A percentile compares a stretch with the other conserved stretches of the same genome.
Evolutionary conservation across 2,329 filamentous ascomycete genomes (phyloP).

Genomic region (Claviceps lovelessii): DNA sequence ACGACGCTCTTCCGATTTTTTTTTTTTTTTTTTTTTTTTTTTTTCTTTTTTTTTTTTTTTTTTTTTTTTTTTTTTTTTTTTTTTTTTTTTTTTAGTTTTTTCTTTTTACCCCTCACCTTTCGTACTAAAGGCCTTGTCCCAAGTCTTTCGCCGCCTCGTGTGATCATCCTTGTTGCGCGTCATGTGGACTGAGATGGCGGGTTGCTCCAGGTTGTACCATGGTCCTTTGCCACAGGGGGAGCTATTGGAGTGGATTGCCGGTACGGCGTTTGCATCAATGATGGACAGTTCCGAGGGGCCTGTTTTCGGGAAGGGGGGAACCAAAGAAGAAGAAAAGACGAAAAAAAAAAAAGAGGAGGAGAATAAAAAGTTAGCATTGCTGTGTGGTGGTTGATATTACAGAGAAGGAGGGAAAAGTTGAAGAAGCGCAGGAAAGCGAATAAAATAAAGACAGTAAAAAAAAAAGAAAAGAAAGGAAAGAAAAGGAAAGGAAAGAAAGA

Average conservation of each 20-base stretch:
- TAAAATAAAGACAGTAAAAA: background rate
- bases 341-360: background rate
- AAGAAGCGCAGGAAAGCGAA: too few relatives aligned
- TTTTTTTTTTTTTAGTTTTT: too few relatives aligned
- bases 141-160: conserved; percentile 17
- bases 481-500: background rate
- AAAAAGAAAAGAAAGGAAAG: background rate
- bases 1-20: too few relatives aligned
- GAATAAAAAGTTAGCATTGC: background rate
- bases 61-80: too few relatives aligned
- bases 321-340: background rate
- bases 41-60: too few relatives aligned
- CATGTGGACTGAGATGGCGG: conserved; percentile 16
- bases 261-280: conserved; percentile 14
- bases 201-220: conserved; percentile 19
- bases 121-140: conserved; percentile 19
- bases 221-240: conserved; percentile 18
- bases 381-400: too few relatives aligned
- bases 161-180: conserved; percentile 18
- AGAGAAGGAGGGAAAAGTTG: too few relatives aligned
- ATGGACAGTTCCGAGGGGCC: conserved; percentile 20
- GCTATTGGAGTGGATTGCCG: conserved; percentile 14
- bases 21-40: too few relatives aligned
- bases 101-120: conserved; percentile 13
- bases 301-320: background rate